Percentiles rank a stretch among this genome's conserved stretches.
Conservation (phyloP, 805 yeast genomes). For the Candida patagonica region DNA sequence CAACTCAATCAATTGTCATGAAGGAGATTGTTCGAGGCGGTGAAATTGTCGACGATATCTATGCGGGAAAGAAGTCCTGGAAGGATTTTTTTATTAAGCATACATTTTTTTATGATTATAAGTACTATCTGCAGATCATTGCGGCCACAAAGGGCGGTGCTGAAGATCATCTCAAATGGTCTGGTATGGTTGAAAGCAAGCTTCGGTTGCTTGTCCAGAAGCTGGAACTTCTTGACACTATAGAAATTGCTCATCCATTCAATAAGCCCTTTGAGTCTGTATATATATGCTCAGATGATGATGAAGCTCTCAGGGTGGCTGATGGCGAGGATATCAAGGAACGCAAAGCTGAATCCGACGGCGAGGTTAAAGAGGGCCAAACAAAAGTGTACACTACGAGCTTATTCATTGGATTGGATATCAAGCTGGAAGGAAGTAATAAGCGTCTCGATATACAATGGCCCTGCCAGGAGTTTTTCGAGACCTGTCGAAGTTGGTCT, state of each 20-base stretch:
- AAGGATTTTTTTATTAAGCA: constrained; percentile 66
- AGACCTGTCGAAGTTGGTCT: constrained; percentile 65
- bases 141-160: constrained; percentile 63
- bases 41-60: constrained; percentile 59
- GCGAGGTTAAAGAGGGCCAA: constrained; percentile 21
- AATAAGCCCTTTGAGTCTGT: constrained; percentile 62
- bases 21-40: constrained; percentile 73
- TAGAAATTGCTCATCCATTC: constrained; percentile 82
- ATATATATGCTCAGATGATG: constrained; percentile 40
- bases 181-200: constrained; percentile 87
- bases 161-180: constrained; percentile 85
- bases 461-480: constrained; percentile 85
- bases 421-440: constrained; percentile 40
- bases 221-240: constrained; percentile 66
- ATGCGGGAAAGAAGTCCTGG: constrained; percentile 60
- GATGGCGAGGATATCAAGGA: constrained; percentile 49
- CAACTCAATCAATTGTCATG: constrained; percentile 76
- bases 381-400: constrained; percentile 52
- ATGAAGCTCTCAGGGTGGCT: constrained; percentile 48
- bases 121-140: constrained; percentile 74
- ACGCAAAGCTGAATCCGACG: constrained; percentile 32
- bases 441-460: constrained; percentile 63
- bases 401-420: constrained; percentile 68
- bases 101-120: constrained; percentile 73
- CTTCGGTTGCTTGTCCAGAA: constrained; percentile 73